Base-by-base conservation (phyloP, 2,329 filamentous ascomycete genomes). In the Fusarium newnesense region DNA sequence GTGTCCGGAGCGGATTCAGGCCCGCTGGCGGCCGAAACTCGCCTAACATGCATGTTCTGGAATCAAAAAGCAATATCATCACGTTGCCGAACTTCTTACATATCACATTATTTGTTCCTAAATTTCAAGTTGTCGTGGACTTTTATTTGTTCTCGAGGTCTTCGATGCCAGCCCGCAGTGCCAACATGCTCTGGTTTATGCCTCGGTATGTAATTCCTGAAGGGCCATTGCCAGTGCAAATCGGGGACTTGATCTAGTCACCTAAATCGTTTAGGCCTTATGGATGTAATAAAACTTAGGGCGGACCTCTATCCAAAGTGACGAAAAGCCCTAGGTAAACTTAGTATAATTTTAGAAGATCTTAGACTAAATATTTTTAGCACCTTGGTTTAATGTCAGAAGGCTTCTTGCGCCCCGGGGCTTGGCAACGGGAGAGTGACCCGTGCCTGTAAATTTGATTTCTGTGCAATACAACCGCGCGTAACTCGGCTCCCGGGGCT, bases 51-150 rank as follows among this genome's bases (percentile, higher is more conserved):
- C 5, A 16, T 40, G n/a, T 28, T 58, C 30, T 58, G n/a, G 19
- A 58, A 47, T 6, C 19, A n/a, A 56, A 24, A 56, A 15, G 16
- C 15, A 7, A 49, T 21, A 18, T 36, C 4, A 15, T n/a, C n/a
- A 4, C 7, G 30, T 2, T 46, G 12, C n/a, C 7, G 0, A 16
- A 30, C 3, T 30, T 18, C 16, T 5, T 4, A 7, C 24, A 15
- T 11, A 8, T n/a, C 16, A 4, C 9, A 28, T 9, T 2, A 15
- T 39, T 9, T 4, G 2, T 28, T 18, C 50, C 9, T 4, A 4
- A 2, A 9, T 39, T 7, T 16, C 5, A 24, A 19, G 8, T 34
- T 19, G 6, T 9, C 11, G 4, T 34, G 47, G 6, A 16, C 3
- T 19, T 37, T 18, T 18, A 19, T 9, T 5, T 18, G 21, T 34